These are phyloP conservation scores for Seiridium cupressi DNA, from an alignment of 2,329 filamentous ascomycete genomes.

Conservation along the genomic window DNA sequence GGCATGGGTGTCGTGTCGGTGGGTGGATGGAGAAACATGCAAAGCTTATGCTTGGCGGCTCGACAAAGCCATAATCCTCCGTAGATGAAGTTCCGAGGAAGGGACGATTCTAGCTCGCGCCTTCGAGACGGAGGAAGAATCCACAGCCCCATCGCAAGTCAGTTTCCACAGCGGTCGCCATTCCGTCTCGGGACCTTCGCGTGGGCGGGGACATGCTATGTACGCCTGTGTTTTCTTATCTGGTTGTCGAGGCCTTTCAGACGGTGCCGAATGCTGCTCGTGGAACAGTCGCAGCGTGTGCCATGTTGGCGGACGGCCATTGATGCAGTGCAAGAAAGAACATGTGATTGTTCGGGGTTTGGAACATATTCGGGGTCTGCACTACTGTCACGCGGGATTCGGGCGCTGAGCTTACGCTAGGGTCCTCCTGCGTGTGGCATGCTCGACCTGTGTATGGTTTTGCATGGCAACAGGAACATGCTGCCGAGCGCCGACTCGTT, in stretches of 20 bases:
- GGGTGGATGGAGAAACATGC: neutral
- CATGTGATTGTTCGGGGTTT: neutral
- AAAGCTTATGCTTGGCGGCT: neutral
- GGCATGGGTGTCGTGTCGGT: too few relatives aligned
- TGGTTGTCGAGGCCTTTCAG: neutral
- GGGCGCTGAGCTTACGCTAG: neutral
- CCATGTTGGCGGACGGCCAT: too few relatives aligned
- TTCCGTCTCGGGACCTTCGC: neutral
- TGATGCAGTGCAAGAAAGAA: neutral
- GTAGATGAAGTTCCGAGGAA: neutral
- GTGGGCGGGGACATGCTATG: neutral
- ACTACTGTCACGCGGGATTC: neutral
- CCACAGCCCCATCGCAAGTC: neutral
- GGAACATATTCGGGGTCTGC: neutral
- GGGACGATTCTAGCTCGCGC: neutral
- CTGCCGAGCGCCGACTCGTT: neutral
- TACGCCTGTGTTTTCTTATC: neutral
- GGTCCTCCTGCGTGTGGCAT: too few relatives aligned
- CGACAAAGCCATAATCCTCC: slow-evolving; percentile 1
- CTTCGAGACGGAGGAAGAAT: neutral
- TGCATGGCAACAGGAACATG: too few relatives aligned
- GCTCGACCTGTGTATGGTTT: too few relatives aligned
- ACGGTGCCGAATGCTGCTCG: neutral
- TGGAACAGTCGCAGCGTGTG: too few relatives aligned
- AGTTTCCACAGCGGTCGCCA: slow-evolving; percentile 2